Conservation (phyloP, 1,139 yeast genomes). For the Nakaseomyces sp. region DNA sequence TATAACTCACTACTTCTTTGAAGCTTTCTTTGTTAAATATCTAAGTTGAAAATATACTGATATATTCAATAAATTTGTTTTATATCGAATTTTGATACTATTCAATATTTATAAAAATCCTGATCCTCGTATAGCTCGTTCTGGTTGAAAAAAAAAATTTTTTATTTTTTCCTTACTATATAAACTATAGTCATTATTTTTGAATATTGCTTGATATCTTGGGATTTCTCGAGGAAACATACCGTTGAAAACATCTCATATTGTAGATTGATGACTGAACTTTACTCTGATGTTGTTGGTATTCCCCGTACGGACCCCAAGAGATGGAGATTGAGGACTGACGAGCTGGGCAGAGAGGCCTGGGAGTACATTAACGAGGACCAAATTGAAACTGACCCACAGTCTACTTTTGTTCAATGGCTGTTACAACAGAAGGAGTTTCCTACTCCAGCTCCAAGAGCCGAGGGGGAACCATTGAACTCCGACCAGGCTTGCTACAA, state of each 20-base stretch:
- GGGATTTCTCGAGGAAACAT: neutral
- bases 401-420: constrained; percentile 52
- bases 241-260: neutral
- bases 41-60: too few species aligned
- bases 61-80: too few species aligned
- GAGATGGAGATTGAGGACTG: constrained; percentile 69
- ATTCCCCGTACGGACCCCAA: constrained; percentile 58
- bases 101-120: too few species aligned
- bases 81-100: too few species aligned
- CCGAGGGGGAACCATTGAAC: constrained; percentile 29
- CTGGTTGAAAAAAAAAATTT: too few species aligned
- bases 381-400: constrained; percentile 38
- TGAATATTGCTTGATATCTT: too few species aligned
- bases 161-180: too few species aligned
- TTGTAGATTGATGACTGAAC: constrained; percentile 12
- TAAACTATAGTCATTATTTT: too few species aligned
- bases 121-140: too few species aligned
- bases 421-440: constrained; percentile 41
- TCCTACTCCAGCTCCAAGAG: constrained; percentile 35
- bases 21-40: too few species aligned
- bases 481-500: constrained; percentile 61
- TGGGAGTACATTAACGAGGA: constrained; percentile 62
- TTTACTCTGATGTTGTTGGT: constrained; percentile 57
- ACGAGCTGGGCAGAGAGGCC: constrained; percentile 64
- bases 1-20: too few species aligned